A percentile compares a stretch with the other conserved stretches of the same genome.
These are phyloP conservation scores for Hevea brasiliensis DNA, from an alignment of 345 rosid genomes.

Conservation along the genomic window DNA sequence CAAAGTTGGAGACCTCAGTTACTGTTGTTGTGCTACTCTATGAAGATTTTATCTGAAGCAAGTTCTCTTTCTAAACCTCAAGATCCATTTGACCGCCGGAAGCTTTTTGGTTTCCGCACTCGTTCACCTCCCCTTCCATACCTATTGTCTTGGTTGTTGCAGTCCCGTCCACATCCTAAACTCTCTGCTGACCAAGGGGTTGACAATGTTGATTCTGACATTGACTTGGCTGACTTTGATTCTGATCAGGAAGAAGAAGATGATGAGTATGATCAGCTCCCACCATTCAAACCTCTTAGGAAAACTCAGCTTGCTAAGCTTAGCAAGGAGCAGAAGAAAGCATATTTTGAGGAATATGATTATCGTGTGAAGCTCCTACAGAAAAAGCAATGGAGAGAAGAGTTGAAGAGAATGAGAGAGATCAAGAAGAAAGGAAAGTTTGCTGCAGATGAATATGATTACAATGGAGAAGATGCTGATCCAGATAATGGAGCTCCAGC, in stretches of 20 bases:
- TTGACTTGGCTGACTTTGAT: slow-evolving; percentile 79
- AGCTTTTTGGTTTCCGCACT: slow-evolving; percentile 82
- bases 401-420: slow-evolving; percentile 73
- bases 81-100: slow-evolving; percentile 73
- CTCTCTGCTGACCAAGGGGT: slow-evolving; percentile 75
- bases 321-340: slow-evolving; percentile 71
- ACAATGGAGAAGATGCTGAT: slow-evolving; percentile 67
- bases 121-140: slow-evolving; percentile 95
- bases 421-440: slow-evolving; percentile 76
- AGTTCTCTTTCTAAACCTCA: slow-evolving; percentile 70
- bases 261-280: slow-evolving; percentile 90
- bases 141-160: slow-evolving; percentile 87
- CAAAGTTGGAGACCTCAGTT: slow-evolving; percentile 89
- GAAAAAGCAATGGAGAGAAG: slow-evolving; percentile 91
- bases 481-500: slow-evolving; percentile 73
- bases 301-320: slow-evolving; percentile 77
- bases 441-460: slow-evolving; percentile 51
- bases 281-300: slow-evolving; percentile 87
- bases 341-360: slow-evolving; percentile 92
- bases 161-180: slow-evolving; percentile 86
- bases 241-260: slow-evolving; percentile 81
- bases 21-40: slow-evolving; percentile 69
- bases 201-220: slow-evolving; percentile 76
- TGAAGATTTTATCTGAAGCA: slow-evolving; percentile 86
- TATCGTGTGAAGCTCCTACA: slow-evolving; percentile 91